Base-by-base conservation (phyloP, 495 filamentous ascomycete genomes). In the Immersiella caudata region DNA sequence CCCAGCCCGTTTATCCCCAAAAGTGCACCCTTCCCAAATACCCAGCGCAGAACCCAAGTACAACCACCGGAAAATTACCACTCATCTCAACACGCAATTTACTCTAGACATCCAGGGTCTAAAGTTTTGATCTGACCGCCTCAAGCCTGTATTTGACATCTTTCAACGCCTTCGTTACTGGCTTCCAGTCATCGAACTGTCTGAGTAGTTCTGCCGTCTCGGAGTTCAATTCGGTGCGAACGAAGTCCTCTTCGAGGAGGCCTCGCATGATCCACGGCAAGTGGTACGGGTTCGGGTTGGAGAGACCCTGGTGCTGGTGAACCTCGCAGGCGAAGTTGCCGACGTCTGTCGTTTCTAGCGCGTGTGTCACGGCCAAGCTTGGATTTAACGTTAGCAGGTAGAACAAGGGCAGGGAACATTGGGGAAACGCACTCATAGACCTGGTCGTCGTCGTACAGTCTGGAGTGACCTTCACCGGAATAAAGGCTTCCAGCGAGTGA, bases 71-170 rank as follows among this genome's bases (percentile, higher is more conserved):
- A 27, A 21, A 29, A 9, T 24, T 18, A 0, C 14, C 11, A 20
- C 14, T 12, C 2, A 52, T 29, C 0, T n/a, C 20, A 60, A 56
- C 22, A 55, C n/a, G n/a, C 22, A 55, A 54, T 1, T 27, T 5
- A n/a, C 16, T 35, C 12, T 18, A 20, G 26, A 33, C 21, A 51
- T 14, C 1, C 6, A 6, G 1, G 6, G 0, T 73, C 75, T 70
- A 97, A 33, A 95, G 80, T 77, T 93, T 96, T 6, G 90, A 93
- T 70, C 92, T 83, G 55, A 99, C 94, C 8, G 91, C 94, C 82
- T 99, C 95, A 50, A 99, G 80, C 70, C 95, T 85, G 76, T 96
- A 99, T 75, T 95, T 97, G 36, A 99, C 95, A 81, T 99, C 95
- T 78, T 93, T 97, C 63, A 99, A 79, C 35, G 89, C 90, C 80